Evolutionary conservation across 805 yeast species (phyloP), one percentile per base, ranked within the genome.

Genomic region (Ogataea siamensis): DNA sequence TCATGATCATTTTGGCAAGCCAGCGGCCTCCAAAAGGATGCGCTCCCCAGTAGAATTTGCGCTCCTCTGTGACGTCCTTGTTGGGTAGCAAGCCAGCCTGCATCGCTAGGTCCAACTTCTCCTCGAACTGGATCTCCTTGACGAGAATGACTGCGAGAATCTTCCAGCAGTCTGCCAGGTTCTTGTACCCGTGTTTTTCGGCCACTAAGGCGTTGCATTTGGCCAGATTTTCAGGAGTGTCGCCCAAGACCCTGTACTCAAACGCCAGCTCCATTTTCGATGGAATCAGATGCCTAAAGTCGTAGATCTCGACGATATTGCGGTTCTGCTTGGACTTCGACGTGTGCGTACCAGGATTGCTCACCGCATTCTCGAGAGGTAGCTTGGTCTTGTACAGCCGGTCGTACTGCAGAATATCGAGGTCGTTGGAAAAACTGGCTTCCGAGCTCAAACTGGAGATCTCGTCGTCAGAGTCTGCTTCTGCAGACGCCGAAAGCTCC

Each of bases 111-210:
- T 42, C 47, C 28, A 56, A 42, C 32, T 47, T 46, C 14, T 49
- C 49, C 21, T 55, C 58, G 7, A 58, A 19, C 18, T 40, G 50
- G 5, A 68, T 65, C 37, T 71, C 74, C 38, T 72, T 74, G 6
- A 64, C 59, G 31, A 76, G 46, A 1, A 74, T 51, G 51, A 71
- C 62, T 20, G 71, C 73, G 12, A 84, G 50, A 9, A 83, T 63
- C 43, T 68, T 73, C 97, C 97, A 89, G 19, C 84, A 79, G 45
- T 83, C 80, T 6, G 84, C 78, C 2, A 87, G 67, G 15, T 78
- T 87, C 6, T 62, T 63, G 34, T 74, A 71, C 0, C 85, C 87
- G 60, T 74, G 68, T 34, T 72, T 71, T 17, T 66, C 66, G 2
- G 96, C 94, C 2, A 89, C 81, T 15, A 65, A 63, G 1, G 87